Evolutionary conservation across 73 alveolate genomes (phyloP), one percentile per base, ranked within the genome.

Genomic region (Paraurostyla sp.): DNA sequence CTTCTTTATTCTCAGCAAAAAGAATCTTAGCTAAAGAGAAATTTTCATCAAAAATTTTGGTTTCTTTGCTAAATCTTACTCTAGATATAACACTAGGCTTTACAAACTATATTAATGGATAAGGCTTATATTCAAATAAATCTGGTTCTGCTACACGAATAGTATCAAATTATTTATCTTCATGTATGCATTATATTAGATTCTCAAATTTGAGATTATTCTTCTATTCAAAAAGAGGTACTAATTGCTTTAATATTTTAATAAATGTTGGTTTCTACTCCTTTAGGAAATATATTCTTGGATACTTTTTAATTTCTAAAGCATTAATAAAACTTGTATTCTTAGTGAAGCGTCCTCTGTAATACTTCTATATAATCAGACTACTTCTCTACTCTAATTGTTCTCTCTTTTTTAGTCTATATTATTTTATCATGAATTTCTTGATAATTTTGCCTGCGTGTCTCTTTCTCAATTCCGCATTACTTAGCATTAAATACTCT

Each of bases 111-210:
- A 85, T 57, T 25, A 85, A 41, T 6, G 93, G 93, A 22, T 11
- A 9, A 36, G 32, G 29, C 71, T 22, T 42, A 22, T 71, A 71
- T n/a, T 32, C 59, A 36, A 85, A 51, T 9, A 71, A n/a, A 38
- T 85, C 93, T 23, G 93, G 93, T 71, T 85, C 93, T 0, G 83
- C 54, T 11, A 85, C 78, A 18, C 93, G 30, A 20, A 75, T 42
- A 25, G 87, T 87, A 36, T 87, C 87, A 56, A 32, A 87, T 27
- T 52, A 27, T 6, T 56, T 0, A 42, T 84, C 92, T 42, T 84
- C 84, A 43, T 45, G 29, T 7, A 84, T 46, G 32, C 58, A 33
- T 11, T n/a, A 11, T 18, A 78, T 13, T 4, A 78, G 25, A 0
- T 84, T 60, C 48, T 84, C 92, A 6, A 68, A 42, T 25, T 42